A percentile compares a stretch with the other conserved stretches of the same genome.
These are phyloP conservation scores for Peronospora belbahrii DNA, from an alignment of 352 stramenopile genomes.

Conservation along the genomic window DNA sequence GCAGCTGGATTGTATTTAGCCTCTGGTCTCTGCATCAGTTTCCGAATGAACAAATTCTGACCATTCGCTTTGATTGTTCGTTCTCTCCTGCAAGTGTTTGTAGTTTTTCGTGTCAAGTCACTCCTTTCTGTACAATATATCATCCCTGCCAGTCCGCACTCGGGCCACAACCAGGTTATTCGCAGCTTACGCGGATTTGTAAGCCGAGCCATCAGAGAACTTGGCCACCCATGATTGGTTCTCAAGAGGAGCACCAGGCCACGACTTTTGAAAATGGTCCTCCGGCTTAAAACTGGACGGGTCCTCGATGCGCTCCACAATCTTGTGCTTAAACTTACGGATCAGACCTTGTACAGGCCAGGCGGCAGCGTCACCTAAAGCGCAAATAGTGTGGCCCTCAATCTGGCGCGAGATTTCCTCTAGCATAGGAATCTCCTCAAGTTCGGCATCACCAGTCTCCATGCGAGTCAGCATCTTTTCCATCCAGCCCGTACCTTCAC, in stretches of 20 bases:
- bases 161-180: neutral
- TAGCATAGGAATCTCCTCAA: slow-evolving; percentile 98
- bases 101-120: slow-evolving; percentile 20
- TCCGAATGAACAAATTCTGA: slow-evolving; percentile 20
- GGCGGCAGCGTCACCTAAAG: slow-evolving; percentile 96
- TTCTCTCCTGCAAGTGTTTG: slow-evolving; percentile 18
- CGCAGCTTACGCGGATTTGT: slow-evolving; percentile 63
- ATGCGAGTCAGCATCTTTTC: slow-evolving; percentile 97
- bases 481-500: slow-evolving; percentile 96
- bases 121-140: slow-evolving; percentile 23
- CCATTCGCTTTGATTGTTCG: slow-evolving; percentile 11
- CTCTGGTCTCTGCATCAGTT: slow-evolving; percentile 21
- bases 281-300: slow-evolving; percentile 90
- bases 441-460: slow-evolving; percentile 95
- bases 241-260: slow-evolving; percentile 92
- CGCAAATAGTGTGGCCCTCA: slow-evolving; percentile 99
- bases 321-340: slow-evolving; percentile 97
- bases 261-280: slow-evolving; percentile 92
- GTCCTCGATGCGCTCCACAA: slow-evolving; percentile 97
- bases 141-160: slow-evolving; percentile 8
- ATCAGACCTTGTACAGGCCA: slow-evolving; percentile 99
- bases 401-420: slow-evolving; percentile 99
- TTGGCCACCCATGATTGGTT: slow-evolving; percentile 94
- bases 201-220: slow-evolving; percentile 88
- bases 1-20: slow-evolving; percentile 28